These are phyloP conservation scores for Mortierella alpina DNA, from an alignment of 192 early-diverging fungal species.

Conservation along the genomic window DNA sequence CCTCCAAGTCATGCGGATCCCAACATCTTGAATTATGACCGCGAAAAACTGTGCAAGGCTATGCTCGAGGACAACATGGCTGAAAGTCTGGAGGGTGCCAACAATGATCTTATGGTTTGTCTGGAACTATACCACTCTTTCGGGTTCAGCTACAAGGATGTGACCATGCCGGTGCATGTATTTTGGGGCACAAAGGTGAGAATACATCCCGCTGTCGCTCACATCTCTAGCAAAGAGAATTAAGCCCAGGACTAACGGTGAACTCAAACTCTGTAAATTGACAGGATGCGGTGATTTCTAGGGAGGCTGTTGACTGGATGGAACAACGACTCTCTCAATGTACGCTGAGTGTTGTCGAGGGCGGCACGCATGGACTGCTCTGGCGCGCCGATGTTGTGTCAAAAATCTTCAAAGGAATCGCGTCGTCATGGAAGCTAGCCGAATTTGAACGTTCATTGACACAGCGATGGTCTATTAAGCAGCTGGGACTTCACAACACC, in stretches of 20 bases:
- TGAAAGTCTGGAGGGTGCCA: slow-evolving; percentile 52
- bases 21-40: slow-evolving; percentile 48
- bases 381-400: slow-evolving; percentile 55
- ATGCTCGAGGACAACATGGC: slow-evolving; percentile 57
- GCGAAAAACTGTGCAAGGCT: slow-evolving; percentile 51
- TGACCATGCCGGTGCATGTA: slow-evolving; percentile 54
- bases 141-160: slow-evolving; percentile 58
- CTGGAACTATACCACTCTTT: slow-evolving; percentile 54
- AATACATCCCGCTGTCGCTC: neutral
- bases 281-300: slow-evolving; percentile 52
- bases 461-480: slow-evolving; percentile 53
- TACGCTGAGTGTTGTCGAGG: slow-evolving; percentile 53
- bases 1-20: slow-evolving; percentile 48
- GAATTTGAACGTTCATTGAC: slow-evolving; percentile 50
- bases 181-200: slow-evolving; percentile 59
- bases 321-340: slow-evolving; percentile 50
- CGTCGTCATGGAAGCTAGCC: slow-evolving; percentile 49
- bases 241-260: too few species aligned
- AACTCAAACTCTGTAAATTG: neutral
- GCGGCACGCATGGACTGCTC: slow-evolving; percentile 53
- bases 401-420: slow-evolving; percentile 56
- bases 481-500: slow-evolving; percentile 28
- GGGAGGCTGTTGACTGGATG: slow-evolving; percentile 58
- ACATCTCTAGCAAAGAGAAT: neutral
- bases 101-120: slow-evolving; percentile 58